Conservation (phyloP, 371 early-diverging fungal species). For the Circinella umbellata region DNA sequence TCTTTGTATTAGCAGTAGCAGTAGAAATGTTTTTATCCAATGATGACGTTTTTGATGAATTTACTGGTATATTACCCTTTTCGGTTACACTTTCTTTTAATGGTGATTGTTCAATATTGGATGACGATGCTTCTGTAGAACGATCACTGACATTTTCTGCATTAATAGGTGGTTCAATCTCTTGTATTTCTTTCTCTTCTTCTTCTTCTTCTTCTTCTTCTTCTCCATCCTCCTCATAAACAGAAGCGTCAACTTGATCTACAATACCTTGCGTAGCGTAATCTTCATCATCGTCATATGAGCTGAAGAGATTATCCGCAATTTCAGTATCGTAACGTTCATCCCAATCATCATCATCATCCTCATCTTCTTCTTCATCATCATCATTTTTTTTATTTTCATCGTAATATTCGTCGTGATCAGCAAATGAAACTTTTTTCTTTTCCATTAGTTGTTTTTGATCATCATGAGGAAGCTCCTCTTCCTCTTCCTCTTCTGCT, state of each 20-base stretch:
- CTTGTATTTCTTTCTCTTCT: too few relatives aligned
- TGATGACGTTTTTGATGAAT: conserved; percentile 12
- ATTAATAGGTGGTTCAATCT: background rate
- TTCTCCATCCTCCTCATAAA: conserved; percentile 52
- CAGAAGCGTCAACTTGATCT: conserved; percentile 61
- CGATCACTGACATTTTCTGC: conserved; percentile 22
- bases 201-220: conserved; percentile 8
- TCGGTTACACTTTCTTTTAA: background rate
- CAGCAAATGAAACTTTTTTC: conserved; percentile 8
- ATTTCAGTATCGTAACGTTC: conserved; percentile 59
- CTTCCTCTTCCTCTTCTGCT: conserved; percentile 59
- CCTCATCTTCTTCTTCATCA: conserved; percentile 55
- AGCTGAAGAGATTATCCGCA: conserved; percentile 48
- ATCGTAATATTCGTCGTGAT: conserved; percentile 47
- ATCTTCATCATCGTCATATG: conserved; percentile 62
- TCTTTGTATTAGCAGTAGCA: conserved; percentile 7
- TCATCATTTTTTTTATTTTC: conserved; percentile 55
- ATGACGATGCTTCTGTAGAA: background rate
- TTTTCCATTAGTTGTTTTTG: conserved; percentile 28
- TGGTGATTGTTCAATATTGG: background rate
- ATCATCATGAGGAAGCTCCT: conserved; percentile 29
- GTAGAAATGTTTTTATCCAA: background rate
- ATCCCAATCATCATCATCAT: conserved; percentile 49
- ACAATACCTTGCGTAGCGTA: conserved; percentile 55
- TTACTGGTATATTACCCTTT: conserved; percentile 16